Conservation (phyloP, 2,329 filamentous ascomycete species). For the Fusarium citri region DNA sequence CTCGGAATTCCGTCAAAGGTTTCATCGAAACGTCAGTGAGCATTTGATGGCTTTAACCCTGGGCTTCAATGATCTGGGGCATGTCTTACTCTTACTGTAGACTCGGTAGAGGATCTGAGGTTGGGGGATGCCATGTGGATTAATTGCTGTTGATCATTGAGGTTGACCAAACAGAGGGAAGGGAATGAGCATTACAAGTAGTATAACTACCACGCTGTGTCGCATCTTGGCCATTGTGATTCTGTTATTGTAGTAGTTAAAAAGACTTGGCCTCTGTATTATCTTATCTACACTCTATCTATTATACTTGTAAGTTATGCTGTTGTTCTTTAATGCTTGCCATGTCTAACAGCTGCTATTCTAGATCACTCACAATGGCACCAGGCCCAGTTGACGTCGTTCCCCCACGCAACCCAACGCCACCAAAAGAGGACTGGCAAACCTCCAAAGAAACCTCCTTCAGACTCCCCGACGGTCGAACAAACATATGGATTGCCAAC, state of each 20-base stretch:
- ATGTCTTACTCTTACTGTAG: background rate
- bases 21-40: background rate
- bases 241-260: background rate
- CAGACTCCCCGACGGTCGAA: conserved; percentile 21
- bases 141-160: background rate
- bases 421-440: conserved; percentile 20
- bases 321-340: background rate
- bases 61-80: background rate
- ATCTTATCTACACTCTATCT: background rate
- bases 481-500: conserved; percentile 22
- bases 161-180: background rate
- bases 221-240: background rate
- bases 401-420: conserved; percentile 26
- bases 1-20: background rate
- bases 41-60: background rate
- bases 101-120: background rate
- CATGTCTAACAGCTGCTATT: background rate
- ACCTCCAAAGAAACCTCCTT: conserved; percentile 6
- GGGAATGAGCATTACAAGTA: background rate
- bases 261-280: background rate
- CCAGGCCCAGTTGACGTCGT: background rate
- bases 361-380: conserved; percentile 2
- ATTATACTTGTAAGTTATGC: background rate
- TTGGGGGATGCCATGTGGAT: background rate
- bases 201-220: background rate